Percentiles rank a stretch among this genome's conserved stretches.
Evolutionary conservation across 192 early-diverging fungal species (phyloP).

Genomic region (Allomyces macrogynus): DNA sequence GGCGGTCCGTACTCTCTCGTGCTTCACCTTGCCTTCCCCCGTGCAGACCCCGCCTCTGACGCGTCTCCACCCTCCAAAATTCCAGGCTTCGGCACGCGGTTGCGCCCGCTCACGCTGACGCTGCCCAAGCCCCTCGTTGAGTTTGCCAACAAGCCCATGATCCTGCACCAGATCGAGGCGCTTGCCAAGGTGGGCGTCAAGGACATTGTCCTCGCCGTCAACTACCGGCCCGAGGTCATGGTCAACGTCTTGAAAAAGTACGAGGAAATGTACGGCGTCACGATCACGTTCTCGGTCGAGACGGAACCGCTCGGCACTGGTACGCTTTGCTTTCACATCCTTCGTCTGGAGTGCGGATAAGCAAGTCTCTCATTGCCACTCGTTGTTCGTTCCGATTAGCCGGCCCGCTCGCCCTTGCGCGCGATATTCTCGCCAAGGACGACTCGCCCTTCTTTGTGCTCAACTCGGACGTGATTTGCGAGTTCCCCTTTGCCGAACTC

Average conservation of each 20-base stretch:
- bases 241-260: slow-evolving; percentile 78
- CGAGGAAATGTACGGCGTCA: slow-evolving; percentile 76
- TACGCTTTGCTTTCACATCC: slow-evolving; percentile 6
- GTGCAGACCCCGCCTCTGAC: no score
- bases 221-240: slow-evolving; percentile 98
- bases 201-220: slow-evolving; percentile 95
- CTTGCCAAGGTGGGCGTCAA: slow-evolving; percentile 93
- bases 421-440: slow-evolving; percentile 77
- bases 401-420: slow-evolving; percentile 87
- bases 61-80: background rate
- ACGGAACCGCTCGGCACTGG: slow-evolving; percentile 86
- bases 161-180: slow-evolving; percentile 96
- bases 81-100: slow-evolving; percentile 88
- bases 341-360: background rate
- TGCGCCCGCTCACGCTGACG: slow-evolving; percentile 88
- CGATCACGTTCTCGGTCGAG: slow-evolving; percentile 91
- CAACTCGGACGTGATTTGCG: slow-evolving; percentile 97
- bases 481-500: slow-evolving; percentile 83
- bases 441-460: slow-evolving; percentile 93
- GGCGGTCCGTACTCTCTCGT: slow-evolving; percentile 15
- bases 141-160: slow-evolving; percentile 97
- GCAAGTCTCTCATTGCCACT: background rate
- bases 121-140: slow-evolving; percentile 98
- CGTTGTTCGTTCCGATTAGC: slow-evolving; percentile 12
- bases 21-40: background rate